Evolutionary conservation across 2,329 filamentous ascomycete genomes (phyloP).

Genomic region (Orbilia brochopaga): DNA sequence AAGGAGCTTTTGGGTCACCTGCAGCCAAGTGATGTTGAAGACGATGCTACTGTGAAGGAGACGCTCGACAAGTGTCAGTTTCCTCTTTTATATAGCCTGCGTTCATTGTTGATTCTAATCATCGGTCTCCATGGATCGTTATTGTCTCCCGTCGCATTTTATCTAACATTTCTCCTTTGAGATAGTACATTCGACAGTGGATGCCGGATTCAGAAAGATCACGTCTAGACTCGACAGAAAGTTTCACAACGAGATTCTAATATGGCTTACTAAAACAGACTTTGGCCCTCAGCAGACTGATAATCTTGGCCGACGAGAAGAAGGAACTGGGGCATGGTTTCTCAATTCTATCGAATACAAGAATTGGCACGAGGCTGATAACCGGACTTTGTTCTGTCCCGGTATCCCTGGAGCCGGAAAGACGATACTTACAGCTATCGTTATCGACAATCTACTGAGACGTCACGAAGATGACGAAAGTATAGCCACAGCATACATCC

Average conservation of each 20-base stretch:
- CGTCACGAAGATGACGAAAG: neutral
- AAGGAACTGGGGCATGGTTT: constrained; percentile 61
- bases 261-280: constrained; percentile 59
- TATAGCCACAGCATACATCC: neutral
- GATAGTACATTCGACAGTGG: no score
- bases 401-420: constrained; percentile 38
- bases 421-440: constrained; percentile 23
- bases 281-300: constrained; percentile 59
- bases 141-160: no score
- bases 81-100: no score
- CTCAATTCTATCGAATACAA: constrained; percentile 58
- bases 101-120: no score
- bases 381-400: constrained; percentile 26
- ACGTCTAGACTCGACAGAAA: no score
- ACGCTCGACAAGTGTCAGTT: no score
- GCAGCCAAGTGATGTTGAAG: no score
- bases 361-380: constrained; percentile 55
- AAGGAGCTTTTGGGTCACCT: constrained; percentile 25
- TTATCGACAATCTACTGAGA: constrained; percentile 10
- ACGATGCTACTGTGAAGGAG: no score
- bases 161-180: no score
- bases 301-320: constrained; percentile 57
- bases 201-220: no score
- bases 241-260: neutral
- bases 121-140: no score